Evolutionary conservation across 495 filamentous ascomycete species (phyloP), one percentile per base, ranked within the genome.

Genomic region (Aspergillus asperescens): DNA sequence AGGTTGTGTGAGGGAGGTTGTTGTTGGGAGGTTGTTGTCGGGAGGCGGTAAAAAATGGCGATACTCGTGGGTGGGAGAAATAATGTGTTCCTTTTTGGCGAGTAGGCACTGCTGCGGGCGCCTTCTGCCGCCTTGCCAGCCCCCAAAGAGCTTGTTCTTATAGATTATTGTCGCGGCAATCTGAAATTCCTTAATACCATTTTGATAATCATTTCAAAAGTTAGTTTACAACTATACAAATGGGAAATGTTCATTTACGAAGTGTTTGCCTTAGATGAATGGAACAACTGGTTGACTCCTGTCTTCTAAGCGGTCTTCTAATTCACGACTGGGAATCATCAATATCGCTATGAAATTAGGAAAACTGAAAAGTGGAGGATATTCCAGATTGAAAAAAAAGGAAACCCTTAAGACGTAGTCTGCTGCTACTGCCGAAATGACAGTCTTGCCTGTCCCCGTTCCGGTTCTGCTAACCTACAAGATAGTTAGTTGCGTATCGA

Each of bases 391-490:
- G n/a, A n/a, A n/a, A n/a, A n/a, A n/a, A n/a, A n/a, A n/a, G n/a
- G n/a, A n/a, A n/a, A n/a, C n/a, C n/a, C n/a, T n/a, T n/a, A n/a
- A n/a, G n/a, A n/a, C 27, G 27, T 29, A 29, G 27, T 29, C 10
- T 29, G n/a, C 22, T 7, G 31, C 46, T 53, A 62, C 7, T 56
- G 39, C 28, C 50, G 54, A 41, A 74, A 76, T 0, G 62, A 46
- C 18, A 78, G 43, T 7, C 62, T 63, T 12, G 69, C 69, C 29
- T 75, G 74, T 5, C 76, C 76, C 49, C 76, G 70, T 35, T 77
- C 75, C 0, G 86, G 85, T 62, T 88, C 86, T 34, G 68, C 75
- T 52, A 83, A 67, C 43, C 81, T 84, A 52, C 7, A 50, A 46
- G 18, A 51, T 8, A 43, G 7, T 29, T n/a, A 48, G 38, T 42